Evolutionary conservation across 169 alveolate species (phyloP).

Genomic region (Blepharisma undulans): DNA sequence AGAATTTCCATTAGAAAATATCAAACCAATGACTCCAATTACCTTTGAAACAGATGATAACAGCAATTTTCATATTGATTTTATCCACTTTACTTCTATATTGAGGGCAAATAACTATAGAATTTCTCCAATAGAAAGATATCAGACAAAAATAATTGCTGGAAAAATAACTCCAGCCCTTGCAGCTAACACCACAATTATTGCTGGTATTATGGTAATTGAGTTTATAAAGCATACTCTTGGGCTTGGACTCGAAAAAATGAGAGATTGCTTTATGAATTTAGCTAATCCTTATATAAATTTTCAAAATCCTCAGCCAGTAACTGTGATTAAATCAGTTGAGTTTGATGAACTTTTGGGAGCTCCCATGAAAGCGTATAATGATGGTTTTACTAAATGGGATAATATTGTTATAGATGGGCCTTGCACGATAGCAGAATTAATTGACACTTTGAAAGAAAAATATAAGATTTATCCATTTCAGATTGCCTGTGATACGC

Average conservation of each 20-base stretch:
- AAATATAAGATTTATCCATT: background rate
- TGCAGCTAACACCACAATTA: slow-evolving; percentile 99
- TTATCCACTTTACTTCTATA: slow-evolving; percentile 95
- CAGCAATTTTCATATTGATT: slow-evolving; percentile 96
- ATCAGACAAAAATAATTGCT: slow-evolving; percentile 96
- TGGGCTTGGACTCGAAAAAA: slow-evolving; percentile 41
- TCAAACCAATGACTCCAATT: slow-evolving; percentile 58
- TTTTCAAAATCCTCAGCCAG: slow-evolving; percentile 77
- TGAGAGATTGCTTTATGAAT: slow-evolving; percentile 45
- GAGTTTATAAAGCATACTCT: slow-evolving; percentile 87
- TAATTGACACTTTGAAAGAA: background rate
- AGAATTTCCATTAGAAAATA: background rate
- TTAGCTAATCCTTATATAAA: slow-evolving; percentile 51
- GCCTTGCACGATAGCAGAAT: slow-evolving; percentile 75
- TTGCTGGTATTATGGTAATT: slow-evolving; percentile 96
- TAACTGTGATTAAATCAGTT: slow-evolving; percentile 75
- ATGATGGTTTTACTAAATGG: slow-evolving; percentile 97
- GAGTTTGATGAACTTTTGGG: slow-evolving; percentile 93
- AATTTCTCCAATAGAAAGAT: slow-evolving; percentile 90
- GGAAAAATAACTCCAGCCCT: slow-evolving; percentile 99
- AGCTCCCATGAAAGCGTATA: slow-evolving; percentile 95
- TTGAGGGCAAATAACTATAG: slow-evolving; percentile 96
- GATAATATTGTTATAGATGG: slow-evolving; percentile 91
- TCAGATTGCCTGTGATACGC: too few relatives aligned
- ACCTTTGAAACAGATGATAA: slow-evolving; percentile 99